Conservation (phyloP, 768 basidiomycete species). For the Clitopilus hobsonii region DNA sequence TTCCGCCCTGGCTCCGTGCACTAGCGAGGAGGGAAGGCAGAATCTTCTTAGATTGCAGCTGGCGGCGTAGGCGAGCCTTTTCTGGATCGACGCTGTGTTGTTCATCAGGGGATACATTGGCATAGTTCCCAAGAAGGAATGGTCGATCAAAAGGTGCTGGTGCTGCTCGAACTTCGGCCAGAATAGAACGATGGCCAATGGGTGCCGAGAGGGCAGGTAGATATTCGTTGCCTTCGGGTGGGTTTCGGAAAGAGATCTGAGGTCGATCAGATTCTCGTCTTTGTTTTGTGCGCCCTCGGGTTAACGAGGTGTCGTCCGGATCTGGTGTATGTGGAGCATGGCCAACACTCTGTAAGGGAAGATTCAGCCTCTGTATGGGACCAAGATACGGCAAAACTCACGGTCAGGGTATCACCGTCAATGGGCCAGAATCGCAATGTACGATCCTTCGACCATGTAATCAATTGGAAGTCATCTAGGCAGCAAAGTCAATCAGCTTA, state of each 20-base stretch:
- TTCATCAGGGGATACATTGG: conserved; percentile 16
- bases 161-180: conserved; percentile 63
- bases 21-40: conserved; percentile 1
- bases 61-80: conserved; percentile 7
- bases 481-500: not conserved
- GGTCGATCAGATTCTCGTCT: not conserved
- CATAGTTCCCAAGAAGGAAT: conserved; percentile 19
- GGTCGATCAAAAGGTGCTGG: not conserved
- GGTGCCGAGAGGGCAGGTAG: conserved; percentile 60
- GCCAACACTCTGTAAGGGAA: conserved; percentile 42
- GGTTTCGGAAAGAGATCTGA: conserved; percentile 50
- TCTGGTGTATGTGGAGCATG: conserved; percentile 13
- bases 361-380: conserved; percentile 7
- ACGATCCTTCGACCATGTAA: conserved; percentile 81
- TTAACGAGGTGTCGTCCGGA: not conserved
- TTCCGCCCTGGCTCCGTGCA: conserved; percentile 27
- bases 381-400: conserved; percentile 17
- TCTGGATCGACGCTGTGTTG: conserved; percentile 4
- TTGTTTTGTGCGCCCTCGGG: conserved; percentile 14
- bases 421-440: conserved; percentile 92
- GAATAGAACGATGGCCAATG: conserved; percentile 58
- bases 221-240: conserved; percentile 33
- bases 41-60: conserved; percentile 2
- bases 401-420: conserved; percentile 64
- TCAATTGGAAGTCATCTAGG: conserved; percentile 52